These are phyloP conservation scores for Casuarina cunninghamiana DNA, from an alignment of 306 rosid genomes.

Conservation along the genomic window DNA sequence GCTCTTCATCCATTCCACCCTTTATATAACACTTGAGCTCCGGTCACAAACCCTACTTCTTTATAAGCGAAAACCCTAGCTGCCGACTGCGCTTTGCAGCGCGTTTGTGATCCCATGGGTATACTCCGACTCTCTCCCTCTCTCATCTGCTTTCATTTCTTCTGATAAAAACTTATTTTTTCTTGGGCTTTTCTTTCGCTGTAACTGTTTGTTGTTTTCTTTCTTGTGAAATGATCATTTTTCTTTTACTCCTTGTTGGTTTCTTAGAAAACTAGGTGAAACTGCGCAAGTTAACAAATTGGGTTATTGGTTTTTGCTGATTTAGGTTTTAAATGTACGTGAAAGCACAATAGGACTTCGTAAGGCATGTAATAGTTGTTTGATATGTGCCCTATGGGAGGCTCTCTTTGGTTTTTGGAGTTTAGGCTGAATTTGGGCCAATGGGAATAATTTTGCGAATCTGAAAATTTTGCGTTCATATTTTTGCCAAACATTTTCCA, in stretches of 20 bases:
- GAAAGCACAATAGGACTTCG: not conserved
- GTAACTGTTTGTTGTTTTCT: not conserved
- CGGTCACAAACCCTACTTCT: conserved; percentile 23
- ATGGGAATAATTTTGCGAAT: not conserved
- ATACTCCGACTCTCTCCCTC: not conserved
- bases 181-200: not conserved
- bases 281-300: not conserved
- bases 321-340: not conserved
- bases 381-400: not conserved
- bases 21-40: conserved; percentile 6
- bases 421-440: not conserved
- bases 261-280: not conserved
- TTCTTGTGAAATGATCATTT: not conserved
- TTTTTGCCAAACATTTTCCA: not conserved
- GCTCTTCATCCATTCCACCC: not conserved
- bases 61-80: not conserved
- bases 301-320: not conserved
- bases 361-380: not conserved
- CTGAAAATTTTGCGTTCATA: not conserved
- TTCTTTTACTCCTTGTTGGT: not conserved
- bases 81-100: not conserved
- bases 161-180: not conserved
- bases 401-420: not conserved
- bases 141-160: not conserved
- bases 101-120: conserved; percentile 28